Base-by-base conservation (phyloP, 2,329 filamentous ascomycete genomes). In the Colletotrichum sp. region DNA sequence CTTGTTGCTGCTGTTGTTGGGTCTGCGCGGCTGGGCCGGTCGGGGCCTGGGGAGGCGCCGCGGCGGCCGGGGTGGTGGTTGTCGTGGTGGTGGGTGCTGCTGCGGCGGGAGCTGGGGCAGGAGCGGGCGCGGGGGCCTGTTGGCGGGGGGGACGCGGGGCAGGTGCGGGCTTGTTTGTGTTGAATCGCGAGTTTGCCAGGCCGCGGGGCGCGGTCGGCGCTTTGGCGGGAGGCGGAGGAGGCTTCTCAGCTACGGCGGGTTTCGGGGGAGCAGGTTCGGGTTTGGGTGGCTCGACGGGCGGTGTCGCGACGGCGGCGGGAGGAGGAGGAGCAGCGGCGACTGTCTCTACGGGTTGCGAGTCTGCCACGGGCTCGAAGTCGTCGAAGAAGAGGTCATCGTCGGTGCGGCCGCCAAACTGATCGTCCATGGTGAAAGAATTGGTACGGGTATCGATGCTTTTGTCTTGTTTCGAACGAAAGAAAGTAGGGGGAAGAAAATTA, bases 351-450 rank as follows among this genome's bases (percentile, higher is more conserved):
- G 64, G 39, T 49, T 76, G 71, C 10, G 72, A 30, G 8, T 76
- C 21, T 44, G 34, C 60, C 49, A 77, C 72, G 9, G 90, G 90
- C 81, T 92, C 91, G 75, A 92, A 91, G 79, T 92, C 91, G 78
- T 92, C 91, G 76, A 89, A 89, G 81, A 92, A 92, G 75, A 92
- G 87, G 80, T 92, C 91, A 79, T 92, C 91, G 80, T 92, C 91
- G 62, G 91, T 92, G 24, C 91, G 87, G 64, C 90, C 90, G 75
- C 89, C 88, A 78, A 92, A 92, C 80, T 92, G 90, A 78, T 92
- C 90, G 26, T 92, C 90, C 90, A 92, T 92, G 77, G 57, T 72
- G 72, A 62, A 6, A 15, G 24, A 26, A 21, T 18, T 15, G n/a
- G 9, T 68, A 68, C 13, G 30, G 69, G 64, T 30, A 71, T 52